These are phyloP conservation scores for Sarocladium strictum DNA, from an alignment of 2,329 filamentous ascomycete genomes.

Conservation along the genomic window DNA sequence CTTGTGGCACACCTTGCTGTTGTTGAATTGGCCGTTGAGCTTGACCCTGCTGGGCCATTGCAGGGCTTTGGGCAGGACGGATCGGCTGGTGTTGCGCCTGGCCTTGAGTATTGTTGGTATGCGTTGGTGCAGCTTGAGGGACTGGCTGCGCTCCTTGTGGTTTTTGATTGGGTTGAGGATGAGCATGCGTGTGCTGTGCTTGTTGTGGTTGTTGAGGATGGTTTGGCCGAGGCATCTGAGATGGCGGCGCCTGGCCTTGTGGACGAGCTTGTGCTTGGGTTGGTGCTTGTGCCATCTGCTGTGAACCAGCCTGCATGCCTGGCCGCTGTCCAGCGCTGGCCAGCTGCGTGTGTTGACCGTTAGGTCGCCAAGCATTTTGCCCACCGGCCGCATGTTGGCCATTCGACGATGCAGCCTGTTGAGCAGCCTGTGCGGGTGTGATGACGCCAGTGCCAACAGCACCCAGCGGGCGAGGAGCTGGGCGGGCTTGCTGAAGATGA, in stretches of 20 bases:
- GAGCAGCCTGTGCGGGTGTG: constrained; percentile 27
- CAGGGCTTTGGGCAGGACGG: constrained; percentile 11
- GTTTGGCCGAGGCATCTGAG: neutral
- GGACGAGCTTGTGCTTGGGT: neutral
- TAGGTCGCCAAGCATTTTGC: constrained; percentile 10
- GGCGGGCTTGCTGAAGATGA: neutral
- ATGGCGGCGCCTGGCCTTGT: constrained; percentile 5
- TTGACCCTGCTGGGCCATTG: constrained; percentile 14
- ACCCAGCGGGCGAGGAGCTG: neutral
- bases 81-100: constrained; percentile 13
- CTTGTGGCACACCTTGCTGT: constrained; percentile 7
- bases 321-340: constrained; percentile 13
- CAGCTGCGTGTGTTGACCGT: constrained; percentile 17
- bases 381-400: constrained; percentile 10
- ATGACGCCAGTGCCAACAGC: constrained; percentile 22
- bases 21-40: constrained; percentile 13
- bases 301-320: constrained; percentile 21
- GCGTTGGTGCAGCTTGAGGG: neutral
- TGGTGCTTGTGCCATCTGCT: constrained; percentile 11
- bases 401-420: constrained; percentile 15
- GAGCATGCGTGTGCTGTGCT: constrained; percentile 19
- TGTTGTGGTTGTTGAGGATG: neutral
- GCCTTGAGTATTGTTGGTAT: constrained; percentile 12
- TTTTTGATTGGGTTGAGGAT: constrained; percentile 13
- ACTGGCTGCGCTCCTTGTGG: constrained; percentile 11